Evolutionary conservation across 768 basidiomycete species (phyloP), one percentile per base, ranked within the genome.

Genomic region (Cystofilobasidium ferigula): DNA sequence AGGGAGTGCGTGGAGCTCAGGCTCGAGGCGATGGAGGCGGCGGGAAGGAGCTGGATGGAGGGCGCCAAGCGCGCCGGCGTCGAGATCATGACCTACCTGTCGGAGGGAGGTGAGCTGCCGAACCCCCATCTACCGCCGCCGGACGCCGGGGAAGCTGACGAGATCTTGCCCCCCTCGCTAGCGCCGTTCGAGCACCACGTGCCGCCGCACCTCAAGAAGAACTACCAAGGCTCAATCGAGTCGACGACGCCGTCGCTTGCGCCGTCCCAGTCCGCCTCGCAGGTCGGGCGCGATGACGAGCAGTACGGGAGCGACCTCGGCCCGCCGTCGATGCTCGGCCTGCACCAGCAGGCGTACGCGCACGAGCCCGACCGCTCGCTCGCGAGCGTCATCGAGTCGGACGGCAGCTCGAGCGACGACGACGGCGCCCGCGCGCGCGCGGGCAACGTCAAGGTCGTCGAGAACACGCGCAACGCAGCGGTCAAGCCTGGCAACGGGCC

Each of bases 191-290:
- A 66, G 12, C 47, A 66, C 22, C 43, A 60, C 24, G 13, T 60
- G 13, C 64, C 57, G 28, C 38, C 58, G 0, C 59, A 67, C 8
- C 59, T 40, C 32, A 57, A 57, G 26, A 54, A 54, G 51, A 35
- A 38, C n/a, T 67, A 67, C 42, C 60, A 59, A 3, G 58, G 58
- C 18, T 67, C 65, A 8, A 51, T 68, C 43, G 67, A 68, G 10
- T 68, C 67, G 3, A 62, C 62, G 14, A 61, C 65, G 2, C 67
- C 61, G 5, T 68, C 67, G 16, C 57, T 68, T 14, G 67, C 67
- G 26, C 67, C 67, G 2, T 68, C 67, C 22, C 67, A 68, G 26
- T 68, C 67, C 1, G 67, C 61, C 9, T 68, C 67, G 12, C 67
- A 68, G 26, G 61, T 40, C 51, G 67, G 67, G 24, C 61, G 62